Base-by-base conservation (phyloP, 495 filamentous ascomycete species). In the Xylaria scruposa region DNA sequence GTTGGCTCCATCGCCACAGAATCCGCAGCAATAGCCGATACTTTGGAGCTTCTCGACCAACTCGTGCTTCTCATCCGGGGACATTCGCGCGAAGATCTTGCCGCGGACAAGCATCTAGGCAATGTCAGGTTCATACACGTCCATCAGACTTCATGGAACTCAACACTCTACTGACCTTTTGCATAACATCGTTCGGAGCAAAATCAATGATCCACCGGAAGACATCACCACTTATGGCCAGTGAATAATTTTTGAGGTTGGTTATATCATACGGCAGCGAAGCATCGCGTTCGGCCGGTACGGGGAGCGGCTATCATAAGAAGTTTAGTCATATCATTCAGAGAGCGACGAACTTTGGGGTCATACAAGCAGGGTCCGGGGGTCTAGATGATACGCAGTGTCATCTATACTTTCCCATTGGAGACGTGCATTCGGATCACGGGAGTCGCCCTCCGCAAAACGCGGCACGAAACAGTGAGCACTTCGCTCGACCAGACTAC, bases 1-100 rank as follows among this genome's bases (percentile, higher is more conserved):
- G 80, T 99, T 99, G 26, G 97, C 97, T 60, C 97, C 97, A 78
- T 99, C 97, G 51, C 97, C 97, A 74, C 97, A 99, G 81, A 99
- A 99, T 26, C 97, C 95, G 76, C 90, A 93, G 76, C 93, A 97
- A 81, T 98, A 98, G 79, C 94, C 96, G 70, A 99, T 92, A 73
- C 93, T 94, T 77, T 99, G 97, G 24, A 99, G 88, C 78, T 97
- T 98, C 79, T 98, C 95, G 15, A 99, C 94, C 12, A 99, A 85
- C 78, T 99, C 97, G 79, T 98, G 95, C 78, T 99, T 99, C 81
- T 99, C 96, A 80, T 99, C 97, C 0, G 97, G 97, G 19, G 95
- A 98, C 97, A 99, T 99, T 71, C 97, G 90, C 31, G 97, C 97
- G 81, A 97, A 99, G 0, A 99, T 93, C 83, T 96, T 96, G 31